Percentiles rank a stretch among this genome's conserved stretches.
Conservation (phyloP, 1,139 yeast genomes). For the Pichia sp. region DNA sequence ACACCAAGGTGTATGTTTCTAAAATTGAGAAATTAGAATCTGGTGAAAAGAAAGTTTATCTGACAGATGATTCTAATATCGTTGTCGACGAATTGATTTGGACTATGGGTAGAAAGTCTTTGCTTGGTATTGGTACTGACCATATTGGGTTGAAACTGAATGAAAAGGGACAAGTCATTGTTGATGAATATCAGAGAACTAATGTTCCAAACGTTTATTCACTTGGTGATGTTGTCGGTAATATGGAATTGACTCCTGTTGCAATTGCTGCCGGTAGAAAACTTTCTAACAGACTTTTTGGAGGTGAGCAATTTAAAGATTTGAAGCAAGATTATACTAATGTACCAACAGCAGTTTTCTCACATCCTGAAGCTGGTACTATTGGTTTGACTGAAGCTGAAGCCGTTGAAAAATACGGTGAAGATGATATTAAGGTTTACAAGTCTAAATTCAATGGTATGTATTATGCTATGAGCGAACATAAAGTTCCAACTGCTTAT, state of each 20-base stretch:
- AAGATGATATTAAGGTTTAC: constrained; percentile 73
- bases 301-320: constrained; percentile 58
- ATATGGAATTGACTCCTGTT: constrained; percentile 91
- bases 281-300: constrained; percentile 84
- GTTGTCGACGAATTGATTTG: constrained; percentile 80
- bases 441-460: constrained; percentile 78
- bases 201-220: constrained; percentile 66
- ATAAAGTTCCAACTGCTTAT: constrained; percentile 83
- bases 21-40: constrained; percentile 51
- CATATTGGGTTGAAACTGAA: constrained; percentile 62
- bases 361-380: constrained; percentile 97
- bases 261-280: constrained; percentile 98
- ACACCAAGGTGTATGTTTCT: constrained; percentile 54
- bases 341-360: constrained; percentile 86
- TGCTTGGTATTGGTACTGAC: constrained; percentile 67
- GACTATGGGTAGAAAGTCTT: constrained; percentile 89
- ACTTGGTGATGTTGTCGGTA: constrained; percentile 89
- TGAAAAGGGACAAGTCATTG: constrained; percentile 51
- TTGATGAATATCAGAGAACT: constrained; percentile 84
- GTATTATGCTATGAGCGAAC: constrained; percentile 86
- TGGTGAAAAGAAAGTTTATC: constrained; percentile 55
- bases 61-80: constrained; percentile 43
- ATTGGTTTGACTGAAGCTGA: constrained; percentile 77
- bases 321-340: constrained; percentile 76
- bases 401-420: constrained; percentile 74